Evolutionary conservation across 2,329 filamentous ascomycete species (phyloP), one percentile per base, ranked within the genome.

Genomic region (Alternaria ethzedia): DNA sequence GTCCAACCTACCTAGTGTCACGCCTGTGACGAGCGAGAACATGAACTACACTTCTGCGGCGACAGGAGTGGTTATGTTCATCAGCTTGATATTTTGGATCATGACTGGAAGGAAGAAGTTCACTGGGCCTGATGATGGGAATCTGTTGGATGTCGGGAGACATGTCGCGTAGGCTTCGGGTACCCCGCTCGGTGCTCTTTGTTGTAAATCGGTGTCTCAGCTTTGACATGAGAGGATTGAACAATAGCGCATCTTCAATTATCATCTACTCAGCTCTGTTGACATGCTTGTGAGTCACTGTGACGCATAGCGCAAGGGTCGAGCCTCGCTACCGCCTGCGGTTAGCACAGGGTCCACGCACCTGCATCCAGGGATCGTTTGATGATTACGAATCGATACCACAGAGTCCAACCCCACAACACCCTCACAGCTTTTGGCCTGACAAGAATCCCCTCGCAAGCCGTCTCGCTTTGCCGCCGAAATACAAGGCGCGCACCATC

Each of bases 41-140:
- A 88, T 88, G 86, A 88, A 87, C 61, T 88, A 87, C 66, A 87
- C 85, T 0, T 84, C 82, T 21, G 86, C 86, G 1, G 86, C 86
- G 0, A 83, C 87, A 28, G 86, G 86, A 0, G 78, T 86, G 2
- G 84, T 88, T 43, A 86, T 83, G 72, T 63, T 87, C 6, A 78
- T 88, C 17, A 84, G 82, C 15, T 45, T 81, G 2, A 69, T 84
- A 3, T 87, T 84, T 2, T 88, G 86, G 86, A 62, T 86, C 8
- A 84, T 81, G 2, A 86, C 83, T 0, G 86, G 84, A 0, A 74
- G 81, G 57, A 84, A 82, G 65, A 74, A 81, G 21, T 88, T 87
- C 65, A 84, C 81, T 0, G 85, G 85, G 0, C 85, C 86, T 4
- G 73, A 78, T 30, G 71, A 63, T 43, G 75, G 74, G 4, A 63